A percentile compares a stretch with the other conserved stretches of the same genome.
Evolutionary conservation across 768 basidiomycete species (phyloP).

Genomic region (Hygrocybe punicea): DNA sequence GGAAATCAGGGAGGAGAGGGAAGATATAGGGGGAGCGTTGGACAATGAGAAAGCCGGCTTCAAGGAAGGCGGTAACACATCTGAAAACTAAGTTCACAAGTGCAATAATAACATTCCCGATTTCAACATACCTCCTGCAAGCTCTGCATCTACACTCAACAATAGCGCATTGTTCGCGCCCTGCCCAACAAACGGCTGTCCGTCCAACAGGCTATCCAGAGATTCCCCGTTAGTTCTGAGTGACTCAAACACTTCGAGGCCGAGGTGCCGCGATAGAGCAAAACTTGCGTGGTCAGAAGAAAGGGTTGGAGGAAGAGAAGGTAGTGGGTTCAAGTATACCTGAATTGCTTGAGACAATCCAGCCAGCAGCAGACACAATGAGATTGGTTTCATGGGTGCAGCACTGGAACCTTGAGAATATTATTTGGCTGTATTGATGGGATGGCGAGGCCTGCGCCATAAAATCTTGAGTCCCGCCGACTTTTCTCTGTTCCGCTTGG

Average conservation of each 20-base stretch:
- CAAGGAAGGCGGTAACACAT: constrained; percentile 53
- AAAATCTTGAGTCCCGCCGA: no score
- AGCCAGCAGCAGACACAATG: constrained; percentile 30
- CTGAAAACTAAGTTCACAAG: constrained; percentile 35
- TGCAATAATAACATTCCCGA: neutral
- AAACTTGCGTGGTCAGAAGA: constrained; percentile 55
- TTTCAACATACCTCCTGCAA: constrained; percentile 49
- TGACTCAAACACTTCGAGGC: constrained; percentile 63
- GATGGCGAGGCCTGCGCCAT: no score
- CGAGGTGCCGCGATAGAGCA: constrained; percentile 64
- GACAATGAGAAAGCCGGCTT: constrained; percentile 46
- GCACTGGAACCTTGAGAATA: no score
- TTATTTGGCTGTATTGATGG: no score
- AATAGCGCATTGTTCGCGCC: constrained; percentile 51
- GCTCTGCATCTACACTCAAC: constrained; percentile 53
- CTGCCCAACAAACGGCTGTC: constrained; percentile 55
- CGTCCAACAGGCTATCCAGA: constrained; percentile 25
- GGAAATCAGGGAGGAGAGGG: constrained; percentile 52
- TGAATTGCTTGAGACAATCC: constrained; percentile 46
- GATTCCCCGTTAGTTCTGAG: constrained; percentile 34
- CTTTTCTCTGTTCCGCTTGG: no score
- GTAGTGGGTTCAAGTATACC: constrained; percentile 56
- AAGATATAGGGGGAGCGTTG: constrained; percentile 28
- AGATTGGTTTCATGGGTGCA: constrained; percentile 8
- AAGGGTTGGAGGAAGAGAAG: constrained; percentile 37